These are phyloP conservation scores for Vicia sativa DNA, from an alignment of 306 rosid genomes.

Conservation along the genomic window DNA sequence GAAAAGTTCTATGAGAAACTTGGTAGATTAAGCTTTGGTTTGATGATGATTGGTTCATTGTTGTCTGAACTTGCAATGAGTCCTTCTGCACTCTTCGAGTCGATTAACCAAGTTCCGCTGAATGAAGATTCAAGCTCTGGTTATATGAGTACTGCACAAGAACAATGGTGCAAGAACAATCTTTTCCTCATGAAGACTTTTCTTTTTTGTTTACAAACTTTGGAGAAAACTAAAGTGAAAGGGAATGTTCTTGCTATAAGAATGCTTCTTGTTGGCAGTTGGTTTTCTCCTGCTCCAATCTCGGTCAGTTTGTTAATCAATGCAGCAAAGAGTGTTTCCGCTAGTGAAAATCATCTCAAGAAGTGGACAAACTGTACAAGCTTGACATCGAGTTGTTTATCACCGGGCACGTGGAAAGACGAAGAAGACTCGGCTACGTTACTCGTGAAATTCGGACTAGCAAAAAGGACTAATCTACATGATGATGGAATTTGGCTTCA, in stretches of 20 bases:
- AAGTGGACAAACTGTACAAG: conserved; percentile 59
- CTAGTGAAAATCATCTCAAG: conserved; percentile 46
- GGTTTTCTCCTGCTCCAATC: conserved; percentile 78
- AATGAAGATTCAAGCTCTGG: conserved; percentile 55
- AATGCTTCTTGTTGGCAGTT: conserved; percentile 75
- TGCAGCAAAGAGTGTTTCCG: conserved; percentile 64
- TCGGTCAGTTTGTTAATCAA: conserved; percentile 52
- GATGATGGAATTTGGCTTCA: conserved; percentile 72
- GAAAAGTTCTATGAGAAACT: conserved; percentile 66
- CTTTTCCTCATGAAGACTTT: conserved; percentile 74
- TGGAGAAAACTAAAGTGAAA: conserved; percentile 56
- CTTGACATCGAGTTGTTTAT: conserved; percentile 52
- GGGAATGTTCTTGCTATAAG: conserved; percentile 60
- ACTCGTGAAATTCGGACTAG: conserved; percentile 71
- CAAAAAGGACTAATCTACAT: conserved; percentile 53
- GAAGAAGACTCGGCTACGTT: conserved; percentile 76
- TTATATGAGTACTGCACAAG: conserved; percentile 59
- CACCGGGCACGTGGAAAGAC: conserved; percentile 65
- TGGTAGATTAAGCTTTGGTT: conserved; percentile 73
- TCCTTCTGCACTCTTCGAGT: conserved; percentile 68
- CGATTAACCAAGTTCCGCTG: conserved; percentile 60
- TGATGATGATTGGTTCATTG: conserved; percentile 71
- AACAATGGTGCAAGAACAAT: conserved; percentile 70
- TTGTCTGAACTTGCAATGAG: conserved; percentile 65
- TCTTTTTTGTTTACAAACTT: conserved; percentile 54